A percentile compares a stretch with the other conserved stretches of the same genome.
Evolutionary conservation across 1,284 basidiomycete species (phyloP).

Genomic region (Apiotrichum montevideense): DNA sequence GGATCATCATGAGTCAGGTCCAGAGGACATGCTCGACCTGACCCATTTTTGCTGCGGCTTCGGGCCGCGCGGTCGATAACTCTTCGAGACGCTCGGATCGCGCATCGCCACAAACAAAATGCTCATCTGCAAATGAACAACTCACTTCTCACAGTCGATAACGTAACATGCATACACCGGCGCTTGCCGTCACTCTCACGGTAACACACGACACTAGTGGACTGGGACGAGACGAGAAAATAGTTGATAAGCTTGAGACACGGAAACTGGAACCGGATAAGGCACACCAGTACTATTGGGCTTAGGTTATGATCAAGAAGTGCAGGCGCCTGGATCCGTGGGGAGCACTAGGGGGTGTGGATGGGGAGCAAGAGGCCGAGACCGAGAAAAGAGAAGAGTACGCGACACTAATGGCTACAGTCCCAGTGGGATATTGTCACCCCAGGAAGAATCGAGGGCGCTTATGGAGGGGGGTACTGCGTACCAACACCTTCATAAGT

Average conservation of each 20-base stretch:
- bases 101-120: too few relatives aligned
- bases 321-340: too few relatives aligned
- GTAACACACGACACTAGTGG: neutral
- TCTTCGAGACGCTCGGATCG: too few relatives aligned
- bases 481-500: neutral
- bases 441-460: too few relatives aligned
- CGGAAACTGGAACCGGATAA: neutral
- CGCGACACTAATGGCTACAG: neutral
- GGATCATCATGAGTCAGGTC: too few relatives aligned
- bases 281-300: too few relatives aligned
- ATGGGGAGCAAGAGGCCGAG: neutral
- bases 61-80: too few relatives aligned
- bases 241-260: too few relatives aligned
- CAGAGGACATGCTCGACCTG: too few relatives aligned
- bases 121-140: too few relatives aligned
- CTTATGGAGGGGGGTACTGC: slow-evolving; percentile 1
- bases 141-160: neutral
- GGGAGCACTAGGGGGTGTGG: neutral
- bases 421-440: neutral
- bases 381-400: neutral
- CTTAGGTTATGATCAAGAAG: too few relatives aligned
- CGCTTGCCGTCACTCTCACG: neutral
- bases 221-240: neutral
- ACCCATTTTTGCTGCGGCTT: too few relatives aligned
- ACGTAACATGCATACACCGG: slow-evolving; percentile 2